Evolutionary conservation across 495 filamentous ascomycete species (phyloP), one percentile per base, ranked within the genome.

Genomic region (Lophiotrema nucula): DNA sequence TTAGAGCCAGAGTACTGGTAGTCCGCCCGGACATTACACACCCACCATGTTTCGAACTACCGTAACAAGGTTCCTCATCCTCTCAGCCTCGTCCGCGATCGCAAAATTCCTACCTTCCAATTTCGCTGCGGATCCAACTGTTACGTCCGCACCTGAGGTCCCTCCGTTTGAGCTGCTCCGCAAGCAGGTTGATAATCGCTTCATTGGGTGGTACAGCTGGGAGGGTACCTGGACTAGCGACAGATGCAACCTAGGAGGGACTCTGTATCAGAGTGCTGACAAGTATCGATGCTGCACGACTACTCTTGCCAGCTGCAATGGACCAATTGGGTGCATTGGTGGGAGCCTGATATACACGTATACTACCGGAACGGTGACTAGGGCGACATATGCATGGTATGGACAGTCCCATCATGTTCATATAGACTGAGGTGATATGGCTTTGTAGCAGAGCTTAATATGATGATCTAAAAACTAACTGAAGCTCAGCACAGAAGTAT

Each of bases 221-320:
- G 39, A 27, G 8, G 47, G 48, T 13, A 37, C 26, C 13, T 59
- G 48, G 48, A 26, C 56, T 2, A 26, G 16, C 6, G 16, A 38
- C n/a, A n/a, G 28, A 11, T 59, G 56, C 28, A 42, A 52, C 26
- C 3, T 28, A 27, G 56, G 56, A 18, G 56, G 56, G 12, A 59
- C 56, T 3, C 28, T 35, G 2, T 59, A 53, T 39, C 56, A 59
- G 26, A 59, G 26, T 21, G 47, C 26, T 2, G 47, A 48, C 18
- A 35, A 27, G 12, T 51, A 38, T 38, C 35, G 56, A 24, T 59
- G 56, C 23, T 59, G 56, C 31, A 23, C 56, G 16, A 59, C 56
- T 12, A 25, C 56, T 4, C 35, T 31, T 5, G 28, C 38, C 6
- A 35, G 47, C 19, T 59, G 56, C 23, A 28, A 53, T n/a, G 41